Evolutionary conservation across 306 rosid species (phyloP).

Genomic region (Boehmeria nivea): DNA sequence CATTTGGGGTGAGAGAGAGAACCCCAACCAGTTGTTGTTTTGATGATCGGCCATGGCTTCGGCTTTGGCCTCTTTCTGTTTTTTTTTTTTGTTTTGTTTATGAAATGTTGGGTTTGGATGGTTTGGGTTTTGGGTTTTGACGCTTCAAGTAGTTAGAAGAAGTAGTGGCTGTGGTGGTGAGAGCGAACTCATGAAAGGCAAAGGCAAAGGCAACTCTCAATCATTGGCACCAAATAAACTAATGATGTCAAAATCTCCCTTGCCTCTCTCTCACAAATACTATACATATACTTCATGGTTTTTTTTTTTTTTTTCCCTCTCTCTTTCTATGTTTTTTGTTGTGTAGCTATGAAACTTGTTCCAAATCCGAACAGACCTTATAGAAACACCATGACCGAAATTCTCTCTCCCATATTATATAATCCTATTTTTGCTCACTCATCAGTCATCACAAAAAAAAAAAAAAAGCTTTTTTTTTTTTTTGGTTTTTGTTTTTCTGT

Average conservation of each 20-base stretch:
- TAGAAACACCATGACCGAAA: constrained; percentile 20
- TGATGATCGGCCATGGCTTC: constrained; percentile 43
- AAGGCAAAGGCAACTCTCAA: constrained; percentile 42
- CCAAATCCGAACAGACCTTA: background rate
- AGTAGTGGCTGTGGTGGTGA: too few relatives aligned
- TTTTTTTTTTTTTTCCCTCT: background rate
- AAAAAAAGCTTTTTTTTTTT: background rate
- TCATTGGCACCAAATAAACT: constrained; percentile 52
- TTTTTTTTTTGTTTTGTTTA: too few relatives aligned
- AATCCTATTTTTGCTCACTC: background rate
- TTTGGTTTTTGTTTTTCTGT: too few relatives aligned
- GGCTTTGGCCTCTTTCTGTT: too few relatives aligned
- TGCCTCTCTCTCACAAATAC: background rate
- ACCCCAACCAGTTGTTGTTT: constrained; percentile 78
- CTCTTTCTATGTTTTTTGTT: constrained; percentile 21
- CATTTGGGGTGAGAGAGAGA: constrained; percentile 91
- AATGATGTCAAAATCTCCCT: constrained; percentile 36
- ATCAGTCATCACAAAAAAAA: background rate
- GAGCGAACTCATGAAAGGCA: too few relatives aligned
- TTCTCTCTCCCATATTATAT: constrained; percentile 15
- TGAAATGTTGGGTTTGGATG: too few relatives aligned
- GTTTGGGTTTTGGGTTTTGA: too few relatives aligned
- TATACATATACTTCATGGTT: constrained; percentile 2
- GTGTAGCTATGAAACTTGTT: constrained; percentile 25
- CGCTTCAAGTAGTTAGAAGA: too few relatives aligned